These are phyloP conservation scores for Pueraria montana DNA, from an alignment of 306 rosid genomes.

Conservation along the genomic window DNA sequence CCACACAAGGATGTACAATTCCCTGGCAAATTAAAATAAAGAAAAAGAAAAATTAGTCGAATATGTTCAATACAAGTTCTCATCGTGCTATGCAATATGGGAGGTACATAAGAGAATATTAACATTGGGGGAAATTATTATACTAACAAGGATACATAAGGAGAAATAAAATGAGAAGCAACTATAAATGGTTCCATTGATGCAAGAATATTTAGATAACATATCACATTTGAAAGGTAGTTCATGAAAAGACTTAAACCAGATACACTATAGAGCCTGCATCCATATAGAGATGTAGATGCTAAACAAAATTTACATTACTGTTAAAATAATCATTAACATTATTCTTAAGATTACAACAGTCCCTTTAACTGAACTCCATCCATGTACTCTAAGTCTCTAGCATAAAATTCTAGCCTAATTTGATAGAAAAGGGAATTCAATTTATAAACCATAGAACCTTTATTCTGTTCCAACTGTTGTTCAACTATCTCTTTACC, in stretches of 20 bases:
- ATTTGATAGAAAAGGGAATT: conserved; percentile 12
- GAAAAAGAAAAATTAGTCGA: too few species aligned
- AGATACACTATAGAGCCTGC: conserved; percentile 2
- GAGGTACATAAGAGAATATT: too few species aligned
- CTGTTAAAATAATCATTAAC: conserved; percentile 9
- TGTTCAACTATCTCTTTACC: conserved; percentile 3
- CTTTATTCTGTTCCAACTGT: neutral
- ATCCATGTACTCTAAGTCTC: neutral
- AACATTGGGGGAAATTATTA: conserved; percentile 48
- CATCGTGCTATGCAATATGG: too few species aligned
- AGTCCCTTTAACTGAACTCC: conserved; percentile 6
- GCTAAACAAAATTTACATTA: neutral
- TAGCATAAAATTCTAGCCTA: conserved; percentile 4
- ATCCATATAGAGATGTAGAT: conserved; percentile 13
- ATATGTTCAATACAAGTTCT: too few species aligned
- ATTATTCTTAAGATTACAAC: conserved; percentile 26
- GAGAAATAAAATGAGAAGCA: conserved; percentile 12
- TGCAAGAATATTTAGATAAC: conserved; percentile 29
- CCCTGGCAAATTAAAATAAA: too few species aligned
- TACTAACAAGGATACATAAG: conserved; percentile 7
- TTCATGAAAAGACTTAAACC: conserved; percentile 18
- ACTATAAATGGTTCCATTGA: conserved; percentile 25
- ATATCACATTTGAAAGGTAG: conserved; percentile 25
- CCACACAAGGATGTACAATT: too few species aligned
- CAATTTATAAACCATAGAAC: conserved; percentile 28